These are phyloP conservation scores for Rutstroemia sydowiana DNA, from an alignment of 2,329 filamentous ascomycete species.

Conservation along the genomic window DNA sequence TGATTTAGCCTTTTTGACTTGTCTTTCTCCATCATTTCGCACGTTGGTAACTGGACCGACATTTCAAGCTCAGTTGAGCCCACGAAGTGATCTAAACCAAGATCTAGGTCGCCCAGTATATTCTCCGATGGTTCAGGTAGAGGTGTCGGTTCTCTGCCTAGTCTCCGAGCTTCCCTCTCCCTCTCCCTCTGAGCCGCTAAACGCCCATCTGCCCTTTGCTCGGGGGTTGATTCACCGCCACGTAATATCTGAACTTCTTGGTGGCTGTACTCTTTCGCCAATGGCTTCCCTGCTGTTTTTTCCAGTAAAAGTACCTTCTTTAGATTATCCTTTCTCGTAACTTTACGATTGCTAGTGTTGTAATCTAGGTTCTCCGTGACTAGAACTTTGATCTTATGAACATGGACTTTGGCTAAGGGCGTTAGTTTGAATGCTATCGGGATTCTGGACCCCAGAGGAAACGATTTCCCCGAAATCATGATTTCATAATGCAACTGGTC, in stretches of 20 bases:
- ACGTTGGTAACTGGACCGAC: conserved; percentile 65
- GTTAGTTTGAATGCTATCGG: conserved; percentile 72
- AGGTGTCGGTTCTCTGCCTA: conserved; percentile 37
- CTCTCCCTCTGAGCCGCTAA: conserved; percentile 28
- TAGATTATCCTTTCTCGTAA: conserved; percentile 59
- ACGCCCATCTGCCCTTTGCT: conserved; percentile 24
- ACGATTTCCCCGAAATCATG: conserved; percentile 70
- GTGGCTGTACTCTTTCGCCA: conserved; percentile 56
- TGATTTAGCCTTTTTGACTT: conserved; percentile 55
- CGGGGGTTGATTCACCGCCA: conserved; percentile 60
- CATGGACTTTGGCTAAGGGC: conserved; percentile 66
- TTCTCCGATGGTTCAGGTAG: conserved; percentile 42
- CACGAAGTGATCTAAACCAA: conserved; percentile 48
- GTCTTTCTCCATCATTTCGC: conserved; percentile 58
- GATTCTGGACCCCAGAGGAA: conserved; percentile 62
- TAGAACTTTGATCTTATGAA: conserved; percentile 66
- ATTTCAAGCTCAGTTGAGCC: conserved; percentile 71
- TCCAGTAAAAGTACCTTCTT: conserved; percentile 65
- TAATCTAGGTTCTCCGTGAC: conserved; percentile 69
- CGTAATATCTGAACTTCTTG: conserved; percentile 59
- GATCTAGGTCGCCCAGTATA: conserved; percentile 50
- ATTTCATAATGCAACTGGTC: conserved; percentile 72
- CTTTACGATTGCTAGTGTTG: conserved; percentile 58
- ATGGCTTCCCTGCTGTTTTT: conserved; percentile 58
- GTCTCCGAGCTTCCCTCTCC: conserved; percentile 46